Evolutionary conservation across 805 yeast species (phyloP), one percentile per base, ranked within the genome.

Genomic region (Tetrapisispora phaffii): DNA sequence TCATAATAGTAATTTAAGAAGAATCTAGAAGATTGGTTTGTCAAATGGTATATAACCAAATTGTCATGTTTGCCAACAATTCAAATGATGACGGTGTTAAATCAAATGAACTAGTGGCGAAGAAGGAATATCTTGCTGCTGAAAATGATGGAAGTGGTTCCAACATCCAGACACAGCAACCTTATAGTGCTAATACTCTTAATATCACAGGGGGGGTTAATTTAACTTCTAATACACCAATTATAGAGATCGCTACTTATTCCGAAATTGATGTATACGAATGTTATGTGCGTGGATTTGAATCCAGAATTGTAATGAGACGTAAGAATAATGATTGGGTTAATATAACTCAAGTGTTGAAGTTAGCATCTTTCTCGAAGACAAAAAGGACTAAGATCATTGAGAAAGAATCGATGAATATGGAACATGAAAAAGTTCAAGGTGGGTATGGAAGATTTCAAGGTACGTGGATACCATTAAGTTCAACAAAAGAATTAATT

Each of bases 291-390:
- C 70, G 76, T 29, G 85, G 80, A 43, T 54, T 44, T 35, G 65
- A 56, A 46, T 53, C 62, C 10, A 50, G 59, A 17, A 56, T 63
- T 34, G 60, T 62, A 2, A 93, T 93, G 97, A 77, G 97, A 55
- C 73, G 97, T 47, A 80, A 85, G 49, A 72, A 75, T 41, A 98
- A 93, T 62, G 85, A 89, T 54, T 93, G 97, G 97, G 87, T 93
- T 44, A 85, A 85, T 58, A 87, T 88, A 20, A 85, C 94, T 0
- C 95, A 85, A 59, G 80, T 84, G 32, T 68, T 85, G 53, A 84
- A 85, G 59, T 78, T 84, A 48, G 88, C 89, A 32, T 77, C 81
- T 48, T 81, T 80, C 55, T 83, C 86, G 36, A 85, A 85, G 63
- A 84, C 89, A 1, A 82, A 80, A 56, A 67, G 95, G 62, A 84